These are phyloP conservation scores for Gossypium schwendimanii DNA, from an alignment of 441 rosid species.

Conservation along the genomic window DNA sequence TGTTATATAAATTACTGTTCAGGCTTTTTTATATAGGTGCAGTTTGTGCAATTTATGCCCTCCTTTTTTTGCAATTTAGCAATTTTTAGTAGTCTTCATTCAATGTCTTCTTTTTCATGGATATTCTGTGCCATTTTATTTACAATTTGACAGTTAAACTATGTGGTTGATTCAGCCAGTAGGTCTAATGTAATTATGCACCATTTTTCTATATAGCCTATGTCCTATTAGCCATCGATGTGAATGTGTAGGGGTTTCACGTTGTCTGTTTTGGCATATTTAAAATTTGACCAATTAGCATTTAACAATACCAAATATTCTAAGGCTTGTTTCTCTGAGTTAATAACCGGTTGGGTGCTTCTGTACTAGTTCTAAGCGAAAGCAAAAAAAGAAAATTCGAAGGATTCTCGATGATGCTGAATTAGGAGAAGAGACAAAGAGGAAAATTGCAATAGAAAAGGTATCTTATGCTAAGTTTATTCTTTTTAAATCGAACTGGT, in stretches of 20 bases:
- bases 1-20: background rate
- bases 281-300: conserved; percentile 1
- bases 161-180: background rate
- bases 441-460: conserved; percentile 98
- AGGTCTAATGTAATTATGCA: background rate
- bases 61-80: background rate
- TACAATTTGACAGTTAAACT: background rate
- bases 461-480: conserved; percentile 30
- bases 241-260: background rate
- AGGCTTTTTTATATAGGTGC: background rate
- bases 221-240: background rate
- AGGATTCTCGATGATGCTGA: conserved; percentile 98
- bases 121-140: background rate
- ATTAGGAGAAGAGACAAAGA: conserved; percentile 95
- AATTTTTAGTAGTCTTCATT: background rate
- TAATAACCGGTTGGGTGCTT: conserved; percentile 22
- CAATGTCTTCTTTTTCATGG: background rate
- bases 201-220: background rate
- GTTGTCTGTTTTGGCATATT: background rate
- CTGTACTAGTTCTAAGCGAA: conserved; percentile 54
- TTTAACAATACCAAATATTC: background rate
- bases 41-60: background rate
- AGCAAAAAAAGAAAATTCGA: conserved; percentile 76
- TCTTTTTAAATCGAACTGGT: conserved; percentile 12
- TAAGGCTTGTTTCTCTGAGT: conserved; percentile 17